Evolutionary conservation across 345 rosid genomes (phyloP).

Genomic region (Citrus glauca): DNA sequence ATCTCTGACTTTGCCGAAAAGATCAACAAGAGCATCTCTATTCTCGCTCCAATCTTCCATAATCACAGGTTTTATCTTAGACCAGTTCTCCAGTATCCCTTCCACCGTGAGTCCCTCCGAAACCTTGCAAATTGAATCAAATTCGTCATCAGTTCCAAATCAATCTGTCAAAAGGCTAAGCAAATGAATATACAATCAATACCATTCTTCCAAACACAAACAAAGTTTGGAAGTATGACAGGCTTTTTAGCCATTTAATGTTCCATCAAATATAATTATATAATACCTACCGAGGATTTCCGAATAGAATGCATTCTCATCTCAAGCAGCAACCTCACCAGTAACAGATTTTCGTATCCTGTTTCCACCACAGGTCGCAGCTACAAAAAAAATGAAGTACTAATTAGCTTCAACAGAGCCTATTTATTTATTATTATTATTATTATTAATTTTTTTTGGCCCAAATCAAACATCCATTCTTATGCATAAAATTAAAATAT

Average conservation of each 20-base stretch:
- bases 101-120: slow-evolving; percentile 70
- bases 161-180: neutral
- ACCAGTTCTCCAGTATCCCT: slow-evolving; percentile 72
- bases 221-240: neutral
- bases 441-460: too few species aligned
- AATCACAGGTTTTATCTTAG: slow-evolving; percentile 67
- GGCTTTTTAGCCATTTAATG: too few species aligned
- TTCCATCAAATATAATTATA: too few species aligned
- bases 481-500: too few species aligned
- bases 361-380: too few species aligned
- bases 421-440: too few species aligned
- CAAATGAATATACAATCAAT: neutral
- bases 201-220: neutral
- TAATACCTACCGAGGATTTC: too few species aligned
- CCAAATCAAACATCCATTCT: too few species aligned
- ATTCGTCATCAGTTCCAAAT: slow-evolving; percentile 12
- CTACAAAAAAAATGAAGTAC: too few species aligned
- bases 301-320: too few species aligned
- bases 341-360: neutral
- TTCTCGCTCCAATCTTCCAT: slow-evolving; percentile 84
- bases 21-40: slow-evolving; percentile 57
- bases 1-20: slow-evolving; percentile 87
- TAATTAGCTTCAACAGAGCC: too few species aligned
- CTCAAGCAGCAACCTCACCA: too few species aligned
- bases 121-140: slow-evolving; percentile 45